Conservation (phyloP, 2,329 filamentous ascomycete species). For the Fusarium ramigenum region DNA sequence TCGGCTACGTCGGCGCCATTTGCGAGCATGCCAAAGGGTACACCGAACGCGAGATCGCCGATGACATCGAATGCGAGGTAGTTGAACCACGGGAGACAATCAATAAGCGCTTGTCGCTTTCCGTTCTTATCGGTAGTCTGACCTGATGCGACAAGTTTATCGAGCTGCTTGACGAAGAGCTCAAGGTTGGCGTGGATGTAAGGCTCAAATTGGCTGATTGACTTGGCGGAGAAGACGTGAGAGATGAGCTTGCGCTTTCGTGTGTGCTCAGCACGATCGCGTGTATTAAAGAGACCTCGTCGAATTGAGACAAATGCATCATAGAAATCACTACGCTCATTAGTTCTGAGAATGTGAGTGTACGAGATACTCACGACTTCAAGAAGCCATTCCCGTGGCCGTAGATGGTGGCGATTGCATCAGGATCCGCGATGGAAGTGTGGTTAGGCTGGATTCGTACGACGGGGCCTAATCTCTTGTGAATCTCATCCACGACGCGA, state of each 20-base stretch:
- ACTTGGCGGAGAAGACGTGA: conserved; percentile 87
- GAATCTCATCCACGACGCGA: conserved; percentile 72
- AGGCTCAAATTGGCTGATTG: conserved; percentile 84
- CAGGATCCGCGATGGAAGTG: conserved; percentile 81
- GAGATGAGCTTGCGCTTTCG: conserved; percentile 90
- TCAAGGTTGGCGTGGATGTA: conserved; percentile 86
- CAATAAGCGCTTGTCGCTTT: conserved; percentile 70
- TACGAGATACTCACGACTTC: conserved; percentile 65
- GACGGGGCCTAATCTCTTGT: conserved; percentile 80
- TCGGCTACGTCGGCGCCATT: conserved; percentile 81
- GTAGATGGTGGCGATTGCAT: conserved; percentile 80
- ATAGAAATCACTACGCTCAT: conserved; percentile 75
- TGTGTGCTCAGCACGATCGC: conserved; percentile 82
- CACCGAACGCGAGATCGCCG: conserved; percentile 60
- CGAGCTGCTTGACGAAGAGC: conserved; percentile 77
- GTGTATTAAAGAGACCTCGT: conserved; percentile 88
- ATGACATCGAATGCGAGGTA: conserved; percentile 65
- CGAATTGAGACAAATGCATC: conserved; percentile 90
- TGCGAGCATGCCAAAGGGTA: conserved; percentile 73
- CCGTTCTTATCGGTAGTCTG: conserved; percentile 65
- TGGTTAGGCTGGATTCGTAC: conserved; percentile 88
- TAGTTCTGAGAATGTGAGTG: neutral
- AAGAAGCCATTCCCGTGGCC: conserved; percentile 81
- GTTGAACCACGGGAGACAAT: conserved; percentile 79
- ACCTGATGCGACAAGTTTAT: conserved; percentile 62